Evolutionary conservation across 1,139 yeast genomes (phyloP).

Genomic region (Yamadazyma conglobata): DNA sequence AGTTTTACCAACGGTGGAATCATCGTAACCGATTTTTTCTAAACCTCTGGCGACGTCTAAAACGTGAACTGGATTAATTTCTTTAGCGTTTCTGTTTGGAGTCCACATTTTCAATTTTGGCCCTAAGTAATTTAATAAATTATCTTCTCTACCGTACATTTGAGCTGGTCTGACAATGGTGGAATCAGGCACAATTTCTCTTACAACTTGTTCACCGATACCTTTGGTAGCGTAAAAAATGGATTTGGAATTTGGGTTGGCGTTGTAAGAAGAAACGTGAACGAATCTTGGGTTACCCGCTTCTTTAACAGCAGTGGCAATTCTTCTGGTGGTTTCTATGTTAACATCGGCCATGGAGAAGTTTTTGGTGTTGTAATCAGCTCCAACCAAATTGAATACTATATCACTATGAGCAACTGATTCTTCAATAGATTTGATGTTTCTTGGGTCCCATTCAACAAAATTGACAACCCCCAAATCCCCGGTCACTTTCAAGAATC

Average conservation of each 20-base stretch:
- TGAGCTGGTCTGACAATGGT: slow-evolving; percentile 88
- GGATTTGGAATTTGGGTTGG: slow-evolving; percentile 65
- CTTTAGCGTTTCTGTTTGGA: slow-evolving; percentile 63
- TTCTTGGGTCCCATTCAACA: slow-evolving; percentile 80
- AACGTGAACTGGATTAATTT: slow-evolving; percentile 71
- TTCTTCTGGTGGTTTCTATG: slow-evolving; percentile 74
- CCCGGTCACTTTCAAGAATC: slow-evolving; percentile 80
- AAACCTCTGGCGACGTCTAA: slow-evolving; percentile 76
- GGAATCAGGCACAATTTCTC: slow-evolving; percentile 65
- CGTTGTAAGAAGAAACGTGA: slow-evolving; percentile 81
- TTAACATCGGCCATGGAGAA: slow-evolving; percentile 81
- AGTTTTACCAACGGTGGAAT: slow-evolving; percentile 72
- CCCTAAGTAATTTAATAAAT: slow-evolving; percentile 62
- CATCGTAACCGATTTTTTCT: slow-evolving; percentile 78
- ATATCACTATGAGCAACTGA: slow-evolving; percentile 80
- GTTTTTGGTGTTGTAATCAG: slow-evolving; percentile 75
- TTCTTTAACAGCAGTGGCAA: slow-evolving; percentile 69
- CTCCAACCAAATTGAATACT: slow-evolving; percentile 77
- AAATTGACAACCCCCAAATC: slow-evolving; percentile 86
- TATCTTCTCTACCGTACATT: slow-evolving; percentile 75
- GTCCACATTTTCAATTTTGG: slow-evolving; percentile 57
- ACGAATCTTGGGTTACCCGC: slow-evolving; percentile 72
- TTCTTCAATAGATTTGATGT: slow-evolving; percentile 71
- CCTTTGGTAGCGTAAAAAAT: slow-evolving; percentile 79
- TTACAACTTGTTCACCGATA: slow-evolving; percentile 69